Conservation (phyloP, 345 rosid genomes). For the Eucalyptus sp. region DNA sequence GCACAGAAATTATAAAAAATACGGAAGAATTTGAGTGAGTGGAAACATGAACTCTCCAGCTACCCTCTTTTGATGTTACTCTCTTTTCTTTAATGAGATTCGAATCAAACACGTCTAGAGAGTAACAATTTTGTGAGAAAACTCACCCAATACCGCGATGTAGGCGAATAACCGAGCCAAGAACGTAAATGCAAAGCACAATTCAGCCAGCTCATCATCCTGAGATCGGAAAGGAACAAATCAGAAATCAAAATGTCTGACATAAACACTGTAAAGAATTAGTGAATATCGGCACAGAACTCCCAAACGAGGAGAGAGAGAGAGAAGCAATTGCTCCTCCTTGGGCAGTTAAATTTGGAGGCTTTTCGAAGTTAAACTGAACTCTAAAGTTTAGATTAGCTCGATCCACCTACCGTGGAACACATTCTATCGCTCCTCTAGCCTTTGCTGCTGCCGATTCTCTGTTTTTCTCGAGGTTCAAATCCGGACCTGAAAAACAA, state of each 20-base stretch:
- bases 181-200: conserved; percentile 19
- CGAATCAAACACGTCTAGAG: not conserved
- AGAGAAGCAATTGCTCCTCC: not conserved
- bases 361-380: not conserved
- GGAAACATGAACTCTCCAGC: not conserved
- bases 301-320: not conserved
- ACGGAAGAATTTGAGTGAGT: not conserved
- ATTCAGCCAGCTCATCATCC: conserved; percentile 13
- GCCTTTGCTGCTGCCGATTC: not conserved
- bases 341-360: not conserved
- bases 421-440: conserved; percentile 1
- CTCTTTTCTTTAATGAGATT: not conserved
- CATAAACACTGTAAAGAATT: not conserved
- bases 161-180: conserved; percentile 24
- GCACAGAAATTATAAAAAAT: not conserved
- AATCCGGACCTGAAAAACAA: not conserved
- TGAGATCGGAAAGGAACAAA: not conserved
- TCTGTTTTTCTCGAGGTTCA: not conserved
- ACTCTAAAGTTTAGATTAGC: not conserved
- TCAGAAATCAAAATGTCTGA: not conserved
- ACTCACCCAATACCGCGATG: conserved; percentile 22
- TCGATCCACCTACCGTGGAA: not conserved
- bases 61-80: not conserved
- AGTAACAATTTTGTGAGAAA: not conserved
- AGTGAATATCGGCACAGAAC: not conserved